Evolutionary conservation across 495 filamentous ascomycete species (phyloP), one percentile per base, ranked within the genome.

Genomic region (Aspergillus panamensis): DNA sequence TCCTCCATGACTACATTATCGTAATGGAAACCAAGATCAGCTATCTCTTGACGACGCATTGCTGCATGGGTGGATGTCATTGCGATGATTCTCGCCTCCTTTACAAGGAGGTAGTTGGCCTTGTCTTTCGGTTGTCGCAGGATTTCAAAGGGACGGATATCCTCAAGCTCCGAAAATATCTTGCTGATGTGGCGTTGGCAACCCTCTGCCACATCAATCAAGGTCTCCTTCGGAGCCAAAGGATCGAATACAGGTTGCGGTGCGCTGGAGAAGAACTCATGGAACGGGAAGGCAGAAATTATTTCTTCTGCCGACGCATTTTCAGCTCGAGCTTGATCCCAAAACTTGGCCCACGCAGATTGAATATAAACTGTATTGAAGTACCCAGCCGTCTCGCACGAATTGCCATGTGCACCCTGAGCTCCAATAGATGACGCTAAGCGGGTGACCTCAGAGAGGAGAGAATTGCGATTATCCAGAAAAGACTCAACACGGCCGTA

Each of bases 1-100:
- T 99, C 94, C 80, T 99, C 94, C 93, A 99, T 96, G 50, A 99
- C 79, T 13, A 99, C 88, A 62, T 96, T 97, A 73, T 97, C 92
- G 63, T 97, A 99, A 61, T 91, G 89, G 78, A 99, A 97, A 6
- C 94, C 95, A 44, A 97, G 80, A 17, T 83, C 80, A 0, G 90
- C 87, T 64, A 99, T 99, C 65, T 97, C 94, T 59, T 89, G 85
- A 48, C 92, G 81, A 57, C 92, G 87, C 87, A 98, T 99, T n/a
- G 94, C 94, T 10, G 94, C 95, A 73, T 99, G 94, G 1, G 94
- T 99, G 3, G 90, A 91, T 9, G 94, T 99, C 95, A 97, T 97
- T 52, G 94, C 94, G 60, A 99, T 88, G 48, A 99, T 91, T 6
- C 94, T 85, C 12, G 94, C 94, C 69, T 97, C 94, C 65, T 93